Percentiles rank a stretch among this genome's conserved stretches.
Evolutionary conservation across 768 basidiomycete species (phyloP).

Genomic region (Boletus huronensis): DNA sequence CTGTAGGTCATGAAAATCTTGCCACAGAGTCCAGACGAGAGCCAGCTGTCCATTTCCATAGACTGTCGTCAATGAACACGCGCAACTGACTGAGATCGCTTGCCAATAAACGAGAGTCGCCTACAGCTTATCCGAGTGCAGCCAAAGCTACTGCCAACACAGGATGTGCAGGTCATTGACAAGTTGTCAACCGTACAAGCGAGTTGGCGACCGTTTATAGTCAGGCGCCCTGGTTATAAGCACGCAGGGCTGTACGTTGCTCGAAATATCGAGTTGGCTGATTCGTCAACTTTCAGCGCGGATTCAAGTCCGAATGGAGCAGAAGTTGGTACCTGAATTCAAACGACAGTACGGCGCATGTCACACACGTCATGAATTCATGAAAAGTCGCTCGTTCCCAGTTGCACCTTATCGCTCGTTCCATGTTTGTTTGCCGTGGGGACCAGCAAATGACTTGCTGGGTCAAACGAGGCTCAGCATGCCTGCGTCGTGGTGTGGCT

Average conservation of each 20-base stretch:
- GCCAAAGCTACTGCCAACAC: too few species aligned
- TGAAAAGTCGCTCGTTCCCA: too few species aligned
- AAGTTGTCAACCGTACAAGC: not conserved
- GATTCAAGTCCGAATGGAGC: not conserved
- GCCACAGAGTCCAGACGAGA: too few species aligned
- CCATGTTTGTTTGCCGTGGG: not conserved
- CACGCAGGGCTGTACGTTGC: not conserved
- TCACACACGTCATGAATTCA: not conserved
- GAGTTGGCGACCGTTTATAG: too few species aligned
- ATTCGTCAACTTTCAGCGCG: not conserved
- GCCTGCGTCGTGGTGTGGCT: not conserved
- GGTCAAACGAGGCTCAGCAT: not conserved
- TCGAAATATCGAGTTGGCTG: not conserved
- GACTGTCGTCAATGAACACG: too few species aligned
- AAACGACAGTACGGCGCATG: not conserved
- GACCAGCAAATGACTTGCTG: not conserved
- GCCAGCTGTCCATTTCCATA: too few species aligned
- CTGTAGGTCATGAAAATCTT: too few species aligned
- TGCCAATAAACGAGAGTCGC: not conserved
- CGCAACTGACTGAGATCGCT: too few species aligned
- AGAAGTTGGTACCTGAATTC: not conserved
- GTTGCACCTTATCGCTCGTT: not conserved
- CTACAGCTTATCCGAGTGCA: not conserved
- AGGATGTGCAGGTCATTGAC: too few species aligned
- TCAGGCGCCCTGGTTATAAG: too few species aligned